Evolutionary conservation across 306 rosid genomes (phyloP).

Genomic region (Sicyos edulis): DNA sequence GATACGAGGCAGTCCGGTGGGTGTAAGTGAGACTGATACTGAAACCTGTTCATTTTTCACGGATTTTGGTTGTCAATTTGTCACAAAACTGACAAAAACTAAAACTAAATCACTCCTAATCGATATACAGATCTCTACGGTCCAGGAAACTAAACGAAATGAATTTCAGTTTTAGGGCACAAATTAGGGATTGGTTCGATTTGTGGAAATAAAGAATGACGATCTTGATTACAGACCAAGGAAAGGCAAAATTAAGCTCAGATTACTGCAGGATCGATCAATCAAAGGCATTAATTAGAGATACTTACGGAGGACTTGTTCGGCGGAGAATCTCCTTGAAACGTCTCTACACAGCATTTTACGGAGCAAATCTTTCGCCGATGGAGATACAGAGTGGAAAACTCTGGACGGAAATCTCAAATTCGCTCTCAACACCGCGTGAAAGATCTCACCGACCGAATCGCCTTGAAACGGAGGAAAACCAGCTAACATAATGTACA

Average conservation of each 20-base stretch:
- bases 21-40: too few species aligned
- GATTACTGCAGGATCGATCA: not conserved
- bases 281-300: not conserved
- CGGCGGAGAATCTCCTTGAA: constrained; percentile 54
- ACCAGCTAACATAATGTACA: constrained; percentile 57
- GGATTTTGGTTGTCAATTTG: too few species aligned
- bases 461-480: constrained; percentile 60
- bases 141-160: not conserved
- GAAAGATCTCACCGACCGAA: constrained; percentile 49
- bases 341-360: constrained; percentile 58
- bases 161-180: not conserved
- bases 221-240: not conserved
- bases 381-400: constrained; percentile 41
- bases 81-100: too few species aligned
- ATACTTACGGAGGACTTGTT: constrained; percentile 55
- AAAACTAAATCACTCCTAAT: not conserved
- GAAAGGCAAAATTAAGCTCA: not conserved
- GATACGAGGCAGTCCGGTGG: too few species aligned
- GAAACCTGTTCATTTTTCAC: too few species aligned
- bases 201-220: not conserved
- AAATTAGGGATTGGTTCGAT: not conserved
- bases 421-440: constrained; percentile 47
- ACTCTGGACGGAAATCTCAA: constrained; percentile 48
- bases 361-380: constrained; percentile 55
- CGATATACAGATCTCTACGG: too few species aligned